Conservation (phyloP, 1,284 basidiomycete species). For the Ustilago bromivora region DNA sequence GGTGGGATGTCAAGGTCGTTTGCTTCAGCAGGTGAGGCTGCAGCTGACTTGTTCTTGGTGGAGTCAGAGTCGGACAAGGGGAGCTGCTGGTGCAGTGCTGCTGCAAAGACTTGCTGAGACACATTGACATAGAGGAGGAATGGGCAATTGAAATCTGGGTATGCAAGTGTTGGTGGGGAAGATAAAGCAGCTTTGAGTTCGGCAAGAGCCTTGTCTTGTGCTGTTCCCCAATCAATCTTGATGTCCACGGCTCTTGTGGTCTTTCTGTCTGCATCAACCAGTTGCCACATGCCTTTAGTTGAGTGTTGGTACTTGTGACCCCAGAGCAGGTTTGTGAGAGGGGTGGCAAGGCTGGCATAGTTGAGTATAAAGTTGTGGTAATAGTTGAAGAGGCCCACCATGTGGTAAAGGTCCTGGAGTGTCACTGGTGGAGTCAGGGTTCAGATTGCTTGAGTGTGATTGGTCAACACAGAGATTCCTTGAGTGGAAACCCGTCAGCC, state of each 20-base stretch:
- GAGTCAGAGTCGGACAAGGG: background rate
- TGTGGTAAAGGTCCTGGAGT: conserved; percentile 10
- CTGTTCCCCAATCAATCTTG: background rate
- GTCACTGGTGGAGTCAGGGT: background rate
- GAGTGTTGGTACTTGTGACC: background rate
- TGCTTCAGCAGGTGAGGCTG: background rate
- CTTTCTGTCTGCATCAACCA: background rate
- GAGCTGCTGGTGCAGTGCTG: background rate
- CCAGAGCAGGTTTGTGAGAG: background rate
- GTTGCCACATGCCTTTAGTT: background rate
- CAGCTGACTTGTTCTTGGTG: background rate
- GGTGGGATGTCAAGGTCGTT: background rate
- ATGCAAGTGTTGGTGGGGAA: background rate
- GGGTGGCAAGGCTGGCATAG: conserved; percentile 1
- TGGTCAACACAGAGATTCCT: background rate
- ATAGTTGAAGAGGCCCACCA: conserved; percentile 14
- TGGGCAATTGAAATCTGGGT: background rate
- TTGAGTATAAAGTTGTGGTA: conserved; percentile 13
- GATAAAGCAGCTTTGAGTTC: background rate
- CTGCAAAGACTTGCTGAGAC: background rate
- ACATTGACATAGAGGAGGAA: background rate
- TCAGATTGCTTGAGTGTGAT: background rate
- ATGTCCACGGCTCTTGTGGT: background rate
- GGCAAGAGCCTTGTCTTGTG: background rate
- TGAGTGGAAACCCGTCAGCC: background rate